Evolutionary conservation across 805 yeast genomes (phyloP), one percentile per base, ranked within the genome.

Genomic region (Zygosaccharomyces bisporus): DNA sequence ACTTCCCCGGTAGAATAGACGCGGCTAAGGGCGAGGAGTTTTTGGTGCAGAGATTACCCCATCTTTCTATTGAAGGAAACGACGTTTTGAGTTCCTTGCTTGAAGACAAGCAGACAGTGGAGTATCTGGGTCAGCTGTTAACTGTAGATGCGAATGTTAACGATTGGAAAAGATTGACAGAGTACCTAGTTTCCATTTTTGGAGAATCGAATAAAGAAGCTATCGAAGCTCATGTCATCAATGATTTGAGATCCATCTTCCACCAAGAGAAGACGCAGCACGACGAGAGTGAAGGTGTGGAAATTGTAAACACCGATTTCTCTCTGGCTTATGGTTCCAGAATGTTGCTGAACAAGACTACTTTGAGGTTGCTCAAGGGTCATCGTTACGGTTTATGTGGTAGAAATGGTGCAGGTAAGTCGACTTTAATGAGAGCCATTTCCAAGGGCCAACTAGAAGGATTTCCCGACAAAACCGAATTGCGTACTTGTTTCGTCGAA

Each of bases 311-410:
- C 66, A 83, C 97, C 27, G 93, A 86, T 61, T 91, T 91, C 68
- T 93, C 98, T 0, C 73, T 91, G 54, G 99, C 99, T 30, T 93
- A 93, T 64, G 99, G 99, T 69, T 86, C 96, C 20, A 81, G 97
- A 70, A 91, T 91, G 97, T 77, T 93, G 56, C 74, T 91, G 57
- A 91, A 90, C 76, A 93, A 93, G 72, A 89, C 99, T 37, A 86
- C 77, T 49, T 72, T 91, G 64, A 79, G 95, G 62, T 76, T 91
- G 51, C 73, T 86, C 56, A 88, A 90, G 71, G 98, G 98, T 58
- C 97, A 87, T 70, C 80, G 99, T 69, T 91, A 91, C 63, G 99
- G 99, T 74, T 76, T 91, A 50, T 88, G 96, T 75, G 99, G 99
- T 64, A 77, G 97, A 71, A 91, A 91, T 65, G 99, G 99, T 77